phyloP scores from a whole-genome alignment of 441 rosid species.

The Geranium incanum region DNA sequence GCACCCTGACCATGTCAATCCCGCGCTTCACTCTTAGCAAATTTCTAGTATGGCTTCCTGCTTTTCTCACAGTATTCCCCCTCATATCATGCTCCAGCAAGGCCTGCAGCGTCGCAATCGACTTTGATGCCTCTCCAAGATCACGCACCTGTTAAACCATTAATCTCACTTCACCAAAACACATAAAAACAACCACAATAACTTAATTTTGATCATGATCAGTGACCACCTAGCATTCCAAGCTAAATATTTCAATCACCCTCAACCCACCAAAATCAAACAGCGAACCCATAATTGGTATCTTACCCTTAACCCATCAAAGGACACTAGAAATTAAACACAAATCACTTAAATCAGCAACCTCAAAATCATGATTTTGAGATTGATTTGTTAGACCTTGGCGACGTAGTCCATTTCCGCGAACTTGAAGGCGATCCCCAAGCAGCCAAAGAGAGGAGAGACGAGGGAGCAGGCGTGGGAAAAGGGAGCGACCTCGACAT shows the following conservation, averaged over 20 bases:
- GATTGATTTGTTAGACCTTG: conserved; percentile 38
- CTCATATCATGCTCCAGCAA: conserved; percentile 55
- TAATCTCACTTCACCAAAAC: conserved; percentile 6
- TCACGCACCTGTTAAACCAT: conserved; percentile 53
- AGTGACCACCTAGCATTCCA: neutral
- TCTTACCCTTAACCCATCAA: neutral
- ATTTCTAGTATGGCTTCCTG: conserved; percentile 86
- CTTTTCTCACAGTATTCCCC: conserved; percentile 46
- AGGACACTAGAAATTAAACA: neutral
- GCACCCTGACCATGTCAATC: conserved; percentile 78
- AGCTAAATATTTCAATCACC: neutral
- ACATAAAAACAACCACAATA: neutral
- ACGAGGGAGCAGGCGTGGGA: conserved; percentile 80
- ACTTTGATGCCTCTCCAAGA: conserved; percentile 64
- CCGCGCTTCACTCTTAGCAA: conserved; percentile 93
- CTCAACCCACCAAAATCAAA: neutral
- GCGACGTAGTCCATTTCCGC: conserved; percentile 91
- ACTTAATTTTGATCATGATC: neutral
- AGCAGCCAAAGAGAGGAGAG: conserved; percentile 81
- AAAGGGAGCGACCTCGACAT: conserved; percentile 53
- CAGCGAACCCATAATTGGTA: neutral
- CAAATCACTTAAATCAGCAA: neutral
- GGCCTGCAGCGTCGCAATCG: conserved; percentile 42
- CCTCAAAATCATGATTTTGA: neutral
- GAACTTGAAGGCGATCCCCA: conserved; percentile 90